Conservation (phyloP, 495 filamentous ascomycete species). For the Neurospora terricola region DNA sequence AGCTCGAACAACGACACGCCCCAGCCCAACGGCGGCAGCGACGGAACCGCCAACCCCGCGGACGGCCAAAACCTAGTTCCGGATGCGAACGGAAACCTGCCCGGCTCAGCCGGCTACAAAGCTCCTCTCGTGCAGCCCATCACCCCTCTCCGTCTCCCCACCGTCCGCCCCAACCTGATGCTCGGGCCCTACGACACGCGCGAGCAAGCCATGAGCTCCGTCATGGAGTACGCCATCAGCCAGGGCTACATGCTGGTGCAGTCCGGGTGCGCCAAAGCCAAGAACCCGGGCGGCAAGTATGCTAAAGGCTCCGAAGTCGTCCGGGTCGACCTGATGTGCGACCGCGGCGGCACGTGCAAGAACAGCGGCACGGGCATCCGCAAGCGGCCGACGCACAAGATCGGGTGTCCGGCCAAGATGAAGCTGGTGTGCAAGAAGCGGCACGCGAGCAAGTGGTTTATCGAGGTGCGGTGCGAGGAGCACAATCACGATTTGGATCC, state of each 20-base stretch:
- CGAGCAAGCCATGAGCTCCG: constrained; percentile 8
- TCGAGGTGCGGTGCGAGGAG: constrained; percentile 16
- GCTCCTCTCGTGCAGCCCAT: constrained; percentile 10
- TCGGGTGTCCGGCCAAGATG: constrained; percentile 16
- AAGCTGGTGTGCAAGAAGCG: constrained; percentile 19
- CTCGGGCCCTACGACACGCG: constrained; percentile 18
- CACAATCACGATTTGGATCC: constrained; percentile 22
- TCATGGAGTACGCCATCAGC: constrained; percentile 17
- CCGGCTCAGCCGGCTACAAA: neutral
- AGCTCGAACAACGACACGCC: neutral
- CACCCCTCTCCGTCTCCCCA: constrained; percentile 11
- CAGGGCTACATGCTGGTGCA: constrained; percentile 21
- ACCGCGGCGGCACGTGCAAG: constrained; percentile 17
- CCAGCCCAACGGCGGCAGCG: constrained; percentile 1
- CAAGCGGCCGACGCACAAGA: constrained; percentile 14
- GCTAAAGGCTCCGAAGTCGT: constrained; percentile 3
- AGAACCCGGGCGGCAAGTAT: constrained; percentile 7
- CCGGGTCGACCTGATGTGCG: constrained; percentile 20
- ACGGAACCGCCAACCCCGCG: neutral
- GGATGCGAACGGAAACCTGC: neutral
- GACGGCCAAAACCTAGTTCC: neutral
- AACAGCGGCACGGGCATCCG: constrained; percentile 18
- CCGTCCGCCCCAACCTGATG: constrained; percentile 12
- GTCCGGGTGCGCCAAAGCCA: constrained; percentile 10
- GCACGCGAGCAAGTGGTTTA: constrained; percentile 21